Conservation (phyloP, 352 stramenopile species). For the Globisporangium orthogonon region DNA sequence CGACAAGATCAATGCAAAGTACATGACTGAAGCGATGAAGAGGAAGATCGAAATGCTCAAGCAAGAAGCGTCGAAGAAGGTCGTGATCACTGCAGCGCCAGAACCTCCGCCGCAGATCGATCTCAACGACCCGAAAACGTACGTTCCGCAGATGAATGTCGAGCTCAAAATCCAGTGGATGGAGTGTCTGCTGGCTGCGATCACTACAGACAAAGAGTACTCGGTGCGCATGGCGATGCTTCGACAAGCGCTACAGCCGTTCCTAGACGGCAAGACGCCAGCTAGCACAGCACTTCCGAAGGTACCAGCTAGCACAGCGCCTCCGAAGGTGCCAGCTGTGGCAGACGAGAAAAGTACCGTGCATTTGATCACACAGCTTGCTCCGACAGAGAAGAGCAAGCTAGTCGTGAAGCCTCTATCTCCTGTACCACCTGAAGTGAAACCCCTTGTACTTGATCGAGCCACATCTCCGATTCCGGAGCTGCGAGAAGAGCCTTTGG, state of each 20-base stretch:
- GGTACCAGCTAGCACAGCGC: too few species aligned
- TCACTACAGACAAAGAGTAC: slow-evolving; percentile 35
- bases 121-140: slow-evolving; percentile 23
- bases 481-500: slow-evolving; percentile 7
- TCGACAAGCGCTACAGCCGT: slow-evolving; percentile 39
- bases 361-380: slow-evolving; percentile 19
- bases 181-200: slow-evolving; percentile 32
- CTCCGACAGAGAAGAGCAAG: slow-evolving; percentile 18
- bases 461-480: slow-evolving; percentile 31
- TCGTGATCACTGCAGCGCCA: slow-evolving; percentile 1
- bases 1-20: slow-evolving; percentile 40
- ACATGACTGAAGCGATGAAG: slow-evolving; percentile 32
- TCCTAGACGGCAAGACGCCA: slow-evolving; percentile 33
- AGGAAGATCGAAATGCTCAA: slow-evolving; percentile 17
- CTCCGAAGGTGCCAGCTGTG: slow-evolving; percentile 9
- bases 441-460: slow-evolving; percentile 16
- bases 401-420: slow-evolving; percentile 22
- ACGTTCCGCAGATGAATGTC: slow-evolving; percentile 31
- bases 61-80: slow-evolving; percentile 11
- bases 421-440: slow-evolving; percentile 1
- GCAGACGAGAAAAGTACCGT: slow-evolving; percentile 24
- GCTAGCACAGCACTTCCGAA: not conserved
- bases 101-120: slow-evolving; percentile 8
- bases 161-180: slow-evolving; percentile 65
- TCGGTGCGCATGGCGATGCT: slow-evolving; percentile 40